Conservation (phyloP, 768 basidiomycete species). For the Russula abietina region DNA sequence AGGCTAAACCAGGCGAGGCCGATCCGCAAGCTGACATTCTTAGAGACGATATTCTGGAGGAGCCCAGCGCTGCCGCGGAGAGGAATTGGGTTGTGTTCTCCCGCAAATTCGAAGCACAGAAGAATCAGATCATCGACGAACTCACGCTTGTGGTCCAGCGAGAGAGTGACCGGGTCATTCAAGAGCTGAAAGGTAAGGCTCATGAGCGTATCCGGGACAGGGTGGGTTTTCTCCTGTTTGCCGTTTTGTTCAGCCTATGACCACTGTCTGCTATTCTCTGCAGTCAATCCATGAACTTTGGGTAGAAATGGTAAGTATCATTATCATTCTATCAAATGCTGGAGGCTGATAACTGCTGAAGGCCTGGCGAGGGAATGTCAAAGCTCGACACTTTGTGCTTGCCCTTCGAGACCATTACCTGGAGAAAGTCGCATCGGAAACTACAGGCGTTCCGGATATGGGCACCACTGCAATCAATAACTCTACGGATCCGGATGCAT, state of each 20-base stretch:
- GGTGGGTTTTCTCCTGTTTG: background rate
- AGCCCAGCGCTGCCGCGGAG: constrained; percentile 24
- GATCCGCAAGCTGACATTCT: background rate
- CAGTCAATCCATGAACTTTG: constrained; percentile 19
- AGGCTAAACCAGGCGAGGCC: background rate
- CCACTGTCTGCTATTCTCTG: background rate
- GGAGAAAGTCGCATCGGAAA: constrained; percentile 22
- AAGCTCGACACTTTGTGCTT: constrained; percentile 24
- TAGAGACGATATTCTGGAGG: constrained; percentile 26
- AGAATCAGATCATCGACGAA: constrained; percentile 17
- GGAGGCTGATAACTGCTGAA: background rate
- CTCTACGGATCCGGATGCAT: constrained; percentile 24
- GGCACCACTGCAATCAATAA: background rate
- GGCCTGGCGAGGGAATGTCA: constrained; percentile 25
- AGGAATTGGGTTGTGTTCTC: constrained; percentile 24
- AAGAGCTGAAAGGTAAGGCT: constrained; percentile 26
- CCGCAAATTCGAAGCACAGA: constrained; percentile 27
- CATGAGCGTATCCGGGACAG: constrained; percentile 26
- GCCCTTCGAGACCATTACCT: constrained; percentile 32
- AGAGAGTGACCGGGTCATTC: constrained; percentile 22
- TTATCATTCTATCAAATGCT: background rate
- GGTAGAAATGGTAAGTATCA: constrained; percentile 28
- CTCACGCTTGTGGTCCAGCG: constrained; percentile 23
- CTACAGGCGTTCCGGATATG: background rate
- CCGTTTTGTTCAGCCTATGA: background rate